Evolutionary conservation across 192 early-diverging fungal genomes (phyloP).

Genomic region (Oehlia diaphana): DNA sequence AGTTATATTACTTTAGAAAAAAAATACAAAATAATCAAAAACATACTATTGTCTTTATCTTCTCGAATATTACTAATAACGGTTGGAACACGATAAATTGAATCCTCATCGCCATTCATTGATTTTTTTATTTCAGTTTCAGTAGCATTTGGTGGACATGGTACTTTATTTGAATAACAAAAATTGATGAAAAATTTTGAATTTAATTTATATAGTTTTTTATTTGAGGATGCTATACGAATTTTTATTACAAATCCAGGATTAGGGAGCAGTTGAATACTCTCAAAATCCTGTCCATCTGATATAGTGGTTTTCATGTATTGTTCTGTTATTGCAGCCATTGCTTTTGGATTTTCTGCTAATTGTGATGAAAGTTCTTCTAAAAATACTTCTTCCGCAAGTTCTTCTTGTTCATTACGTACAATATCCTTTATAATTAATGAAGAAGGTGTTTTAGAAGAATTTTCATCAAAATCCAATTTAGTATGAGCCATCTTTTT

Average conservation of each 20-base stretch:
- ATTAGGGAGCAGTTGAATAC: constrained; percentile 42
- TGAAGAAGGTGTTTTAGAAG: not conserved
- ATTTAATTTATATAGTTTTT: constrained; percentile 37
- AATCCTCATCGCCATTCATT: constrained; percentile 57
- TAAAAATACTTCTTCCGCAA: constrained; percentile 3
- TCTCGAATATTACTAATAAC: constrained; percentile 49
- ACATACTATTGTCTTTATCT: constrained; percentile 57
- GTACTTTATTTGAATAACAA: constrained; percentile 57
- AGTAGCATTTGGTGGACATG: constrained; percentile 50
- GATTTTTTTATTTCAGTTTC: constrained; percentile 68
- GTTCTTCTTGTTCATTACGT: not conserved
- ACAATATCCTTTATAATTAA: not conserved
- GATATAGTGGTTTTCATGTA: constrained; percentile 18
- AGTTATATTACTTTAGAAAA: too few species aligned
- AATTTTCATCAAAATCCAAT: not conserved
- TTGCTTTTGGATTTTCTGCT: constrained; percentile 44
- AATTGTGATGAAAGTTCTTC: constrained; percentile 29
- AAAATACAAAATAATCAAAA: not conserved
- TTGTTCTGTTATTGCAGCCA: constrained; percentile 34
- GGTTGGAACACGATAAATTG: constrained; percentile 65
- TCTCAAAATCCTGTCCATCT: not conserved
- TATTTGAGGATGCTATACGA: constrained; percentile 29
- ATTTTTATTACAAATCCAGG: constrained; percentile 61
- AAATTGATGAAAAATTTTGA: constrained; percentile 64
- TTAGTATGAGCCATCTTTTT: not conserved